These are phyloP conservation scores for Yarrowia sp. DNA, from an alignment of 805 yeast genomes.

Conservation along the genomic window DNA sequence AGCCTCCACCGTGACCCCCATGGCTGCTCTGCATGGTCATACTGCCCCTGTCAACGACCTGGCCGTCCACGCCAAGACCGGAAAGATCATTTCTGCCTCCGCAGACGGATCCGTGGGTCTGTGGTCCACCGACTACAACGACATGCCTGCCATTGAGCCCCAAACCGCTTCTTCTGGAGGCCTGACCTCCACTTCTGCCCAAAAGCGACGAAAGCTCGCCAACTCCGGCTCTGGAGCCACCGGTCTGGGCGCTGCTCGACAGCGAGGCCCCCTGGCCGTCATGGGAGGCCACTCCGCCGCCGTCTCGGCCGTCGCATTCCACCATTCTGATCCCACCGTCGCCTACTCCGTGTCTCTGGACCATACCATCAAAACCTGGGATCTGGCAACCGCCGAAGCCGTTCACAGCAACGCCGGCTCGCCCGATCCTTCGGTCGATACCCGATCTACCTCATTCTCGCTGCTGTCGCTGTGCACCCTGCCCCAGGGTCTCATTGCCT, in stretches of 20 bases:
- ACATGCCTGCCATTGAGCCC: constrained; percentile 68
- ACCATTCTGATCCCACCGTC: constrained; percentile 73
- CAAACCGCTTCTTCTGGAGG: constrained; percentile 46
- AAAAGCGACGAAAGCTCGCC: constrained; percentile 85
- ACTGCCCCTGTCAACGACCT: constrained; percentile 82
- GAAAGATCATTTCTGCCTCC: constrained; percentile 81
- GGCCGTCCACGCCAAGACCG: constrained; percentile 61
- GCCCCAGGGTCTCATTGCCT: constrained; percentile 68
- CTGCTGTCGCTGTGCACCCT: constrained; percentile 76
- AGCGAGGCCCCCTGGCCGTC: constrained; percentile 80
- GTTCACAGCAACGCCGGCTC: constrained; percentile 50
- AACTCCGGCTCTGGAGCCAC: constrained; percentile 51
- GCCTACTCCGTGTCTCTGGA: constrained; percentile 96
- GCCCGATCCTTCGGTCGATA: constrained; percentile 55
- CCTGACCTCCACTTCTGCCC: constrained; percentile 73
- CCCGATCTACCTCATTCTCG: constrained; percentile 85
- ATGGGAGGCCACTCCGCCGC: constrained; percentile 86
- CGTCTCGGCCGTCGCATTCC: constrained; percentile 84
- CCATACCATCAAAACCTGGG: constrained; percentile 96
- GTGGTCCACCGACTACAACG: constrained; percentile 89
- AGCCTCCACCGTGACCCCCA: constrained; percentile 58
- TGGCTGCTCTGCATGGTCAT: constrained; percentile 87
- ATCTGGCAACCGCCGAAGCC: constrained; percentile 81
- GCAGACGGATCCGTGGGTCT: constrained; percentile 80
- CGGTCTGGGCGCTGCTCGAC: constrained; percentile 70